Base-by-base conservation (phyloP, 148 eudicot species). In the Amaranthus hypochondriacus region DNA sequence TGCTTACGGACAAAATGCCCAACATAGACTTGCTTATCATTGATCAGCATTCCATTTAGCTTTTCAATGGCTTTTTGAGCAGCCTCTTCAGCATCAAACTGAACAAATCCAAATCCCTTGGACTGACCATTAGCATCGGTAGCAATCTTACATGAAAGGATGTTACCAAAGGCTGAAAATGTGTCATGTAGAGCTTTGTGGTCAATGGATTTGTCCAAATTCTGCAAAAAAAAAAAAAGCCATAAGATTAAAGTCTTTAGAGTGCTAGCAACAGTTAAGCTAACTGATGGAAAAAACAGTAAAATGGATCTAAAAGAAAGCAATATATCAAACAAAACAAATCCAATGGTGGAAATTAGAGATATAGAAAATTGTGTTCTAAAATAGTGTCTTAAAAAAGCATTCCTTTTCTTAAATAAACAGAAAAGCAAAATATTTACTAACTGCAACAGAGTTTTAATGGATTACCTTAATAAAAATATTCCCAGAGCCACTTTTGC, bases 91-190 rank as follows among this genome's bases (percentile, higher is more conserved):
- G 12, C 47, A 2, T 84, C 86, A 75, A 68, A 87, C 59, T 82
- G 86, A 51, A 87, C 90, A 81, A 82, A 87, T 8, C 90, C 90
- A 75, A 79, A 87, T 2, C 90, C 90, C 76, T 81, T 87, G 6
- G 90, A 84, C 66, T 77, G 78, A 9, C 90, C 88, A 75, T 7
- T 72, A 8, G 62, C 14, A 81, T 87, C 90, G 48, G 78, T 78
- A 55, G 79, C 84, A 7, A 87, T 65, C 77, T 87, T 86, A 80
- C 80, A 86, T 5, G 89, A 83, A 5, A 84, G 76, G 3, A 87
- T 80, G 57, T 54, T 78, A 44, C 90, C 90, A 70, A 81, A 83
- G 44, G 74, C 28, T 9, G 83, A 79, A 70, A 87, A 87, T 7
- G 83, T 83, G 14, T 87, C 83, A 72, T 83, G 76, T 65, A 87